Base-by-base conservation (phyloP, 495 filamentous ascomycete species). In the Penicillium cinerascens region DNA sequence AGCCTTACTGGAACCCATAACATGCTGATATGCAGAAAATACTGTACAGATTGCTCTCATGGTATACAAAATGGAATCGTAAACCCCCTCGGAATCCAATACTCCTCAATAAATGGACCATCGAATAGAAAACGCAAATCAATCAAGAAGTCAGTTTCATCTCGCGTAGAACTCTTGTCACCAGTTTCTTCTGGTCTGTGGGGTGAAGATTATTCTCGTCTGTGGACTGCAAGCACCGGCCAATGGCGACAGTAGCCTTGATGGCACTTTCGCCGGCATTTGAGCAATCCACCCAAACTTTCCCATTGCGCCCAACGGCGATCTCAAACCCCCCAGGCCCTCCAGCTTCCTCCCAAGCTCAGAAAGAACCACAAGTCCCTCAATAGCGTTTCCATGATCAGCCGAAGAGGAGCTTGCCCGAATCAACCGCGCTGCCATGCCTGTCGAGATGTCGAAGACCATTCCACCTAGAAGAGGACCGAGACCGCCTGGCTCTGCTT, bases 281-380 rank as follows among this genome's bases (percentile, higher is more conserved):
- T 1, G 74, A 71, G 52, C 76, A 80, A 57, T 89, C 82, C 16
- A 97, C 86, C 93, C 93, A 97, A 33, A 97, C 80, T 73, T 82
- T 87, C 18, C 93, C 93, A 68, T 98, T 98, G 66, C 92, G 84
- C 18, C 95, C 95, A 22, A 96, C 89, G 4, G 93, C 93, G 52
- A 93, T 85, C 76, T 98, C 93, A 70, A 97, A 98, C 13, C 75
- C 75, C 75, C 75, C 10, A 67, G 51, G 44, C 81, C 79, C 39
- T 92, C 74, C 42, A 85, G 76, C 39, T 84, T 87, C 59, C 79
- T 83, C 13, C 85, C 92, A n/a, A 97, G 70, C 60, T 91, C 88
- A 52, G 95, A 89, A 43, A 97, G 66, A 16, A 97, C 67, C 4
- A 77, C 81, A 23, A 92, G 77, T 3, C 88, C 78, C 33, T 79